Base-by-base conservation (phyloP, 2,329 filamentous ascomycete species). In the Periconia sp. region DNA sequence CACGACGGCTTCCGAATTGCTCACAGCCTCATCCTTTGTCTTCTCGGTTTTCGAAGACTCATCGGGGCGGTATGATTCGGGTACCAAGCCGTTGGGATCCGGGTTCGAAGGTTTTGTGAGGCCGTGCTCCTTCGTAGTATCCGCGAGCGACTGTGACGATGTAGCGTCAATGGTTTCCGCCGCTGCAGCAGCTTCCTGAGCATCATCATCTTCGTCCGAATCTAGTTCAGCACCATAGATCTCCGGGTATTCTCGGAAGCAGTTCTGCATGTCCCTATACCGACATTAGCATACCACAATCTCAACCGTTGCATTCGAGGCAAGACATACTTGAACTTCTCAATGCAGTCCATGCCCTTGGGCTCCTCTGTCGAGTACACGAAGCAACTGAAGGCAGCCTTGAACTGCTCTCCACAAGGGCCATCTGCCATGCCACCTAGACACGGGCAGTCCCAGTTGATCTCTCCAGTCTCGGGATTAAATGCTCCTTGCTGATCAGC, bases 391-490 rank as follows among this genome's bases (percentile, higher is more conserved):
- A 99, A 99, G 0, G 94, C 94, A 20, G 87, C 87, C 80, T 88
- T 92, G 83, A 99, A 99, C 69, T 97, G 87, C 72, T 95, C 91
- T 45, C 94, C 94, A 72, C 94, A 99, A 50, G 94, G 94, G 0
- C 94, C 94, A 70, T 96, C 79, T 8, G 94, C 94, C 94, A 99
- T 99, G 49, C 94, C 94, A 46, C 94, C 94, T 33, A 99, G 80
- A 74, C 94, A 99, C 15, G 94, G 94, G 76, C 94, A 99, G 74
- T 97, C 94, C 94, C 94, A 99, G 82, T 99, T 99, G 78, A 99
- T 99, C 82, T 99, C 94, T 64, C 94, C 94, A 10, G 94, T 99
- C 79, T 97, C 94, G 2, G 92, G 92, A 76, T 99, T 96, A 80
- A 97, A 99, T 1, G 94, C 94, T 52, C 91, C 94, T 76, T 97